phyloP scores from a whole-genome alignment of 306 rosid genomes.

The Parietaria judaica region DNA sequence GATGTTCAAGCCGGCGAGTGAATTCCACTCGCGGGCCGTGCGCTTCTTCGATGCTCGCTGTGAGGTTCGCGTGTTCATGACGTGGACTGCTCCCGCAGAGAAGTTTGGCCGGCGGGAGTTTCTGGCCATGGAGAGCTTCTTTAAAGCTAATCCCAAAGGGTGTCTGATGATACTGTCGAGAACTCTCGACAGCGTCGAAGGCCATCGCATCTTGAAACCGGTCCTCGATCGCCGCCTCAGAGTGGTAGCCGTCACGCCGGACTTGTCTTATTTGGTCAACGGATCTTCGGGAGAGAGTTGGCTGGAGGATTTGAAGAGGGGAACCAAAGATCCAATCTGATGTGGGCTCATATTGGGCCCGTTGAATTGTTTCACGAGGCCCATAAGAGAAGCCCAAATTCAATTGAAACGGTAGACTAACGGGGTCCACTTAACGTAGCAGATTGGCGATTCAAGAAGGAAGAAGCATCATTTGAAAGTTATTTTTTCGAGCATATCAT shows the following conservation, averaged over 20 bases:
- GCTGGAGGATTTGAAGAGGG: background rate
- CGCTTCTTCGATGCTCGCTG: conserved; percentile 21
- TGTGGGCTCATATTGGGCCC: too few species aligned
- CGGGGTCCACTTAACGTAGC: too few species aligned
- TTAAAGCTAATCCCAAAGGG: conserved; percentile 5
- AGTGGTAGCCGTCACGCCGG: conserved; percentile 6
- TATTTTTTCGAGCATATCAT: too few species aligned
- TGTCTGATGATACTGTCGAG: conserved; percentile 15
- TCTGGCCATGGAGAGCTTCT: background rate
- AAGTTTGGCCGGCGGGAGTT: conserved; percentile 1
- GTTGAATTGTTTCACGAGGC: too few species aligned
- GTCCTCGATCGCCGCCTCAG: background rate
- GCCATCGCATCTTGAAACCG: conserved; percentile 5
- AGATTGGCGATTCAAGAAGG: too few species aligned
- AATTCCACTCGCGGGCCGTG: conserved; percentile 17
- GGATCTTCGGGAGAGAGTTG: conserved; percentile 4
- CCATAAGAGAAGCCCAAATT: too few species aligned
- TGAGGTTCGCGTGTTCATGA: conserved; percentile 20
- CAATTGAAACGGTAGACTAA: too few species aligned
- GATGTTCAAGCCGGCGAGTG: conserved; percentile 14
- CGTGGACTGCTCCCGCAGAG: conserved; percentile 23
- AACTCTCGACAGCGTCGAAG: conserved; percentile 2
- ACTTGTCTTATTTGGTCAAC: conserved; percentile 4
- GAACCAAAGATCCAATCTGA: background rate
- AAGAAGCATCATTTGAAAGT: too few species aligned